phyloP scores from a whole-genome alignment of 2,329 filamentous ascomycete species.

The Botrytis hyacinthi region DNA sequence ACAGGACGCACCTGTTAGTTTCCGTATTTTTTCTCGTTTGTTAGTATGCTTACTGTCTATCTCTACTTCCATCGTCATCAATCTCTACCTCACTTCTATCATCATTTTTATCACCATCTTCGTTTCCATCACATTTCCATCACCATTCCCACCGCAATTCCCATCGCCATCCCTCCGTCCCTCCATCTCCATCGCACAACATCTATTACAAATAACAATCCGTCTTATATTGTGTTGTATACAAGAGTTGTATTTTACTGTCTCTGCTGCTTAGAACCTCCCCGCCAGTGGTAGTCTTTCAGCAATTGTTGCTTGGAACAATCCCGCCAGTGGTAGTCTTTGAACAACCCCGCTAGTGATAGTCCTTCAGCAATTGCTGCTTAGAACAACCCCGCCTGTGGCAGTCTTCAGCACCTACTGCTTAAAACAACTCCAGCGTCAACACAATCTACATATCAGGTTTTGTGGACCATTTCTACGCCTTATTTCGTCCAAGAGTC shows the following conservation, averaged over 20 bases:
- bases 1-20: no score
- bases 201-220: no score
- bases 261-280: neutral
- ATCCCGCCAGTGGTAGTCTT: neutral
- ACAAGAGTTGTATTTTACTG: neutral
- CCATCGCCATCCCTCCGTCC: neutral
- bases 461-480: no score
- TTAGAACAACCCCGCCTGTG: neutral
- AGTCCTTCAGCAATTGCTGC: neutral
- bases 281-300: neutral
- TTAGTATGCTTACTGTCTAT: neutral
- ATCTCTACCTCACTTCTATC: neutral
- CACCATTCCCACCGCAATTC: no score
- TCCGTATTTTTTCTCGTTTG: no score
- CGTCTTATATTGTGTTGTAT: neutral
- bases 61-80: neutral
- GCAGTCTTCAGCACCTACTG: neutral
- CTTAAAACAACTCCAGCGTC: neutral
- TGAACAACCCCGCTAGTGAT: neutral
- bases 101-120: neutral
- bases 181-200: neutral
- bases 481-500: neutral
- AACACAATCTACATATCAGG: neutral
- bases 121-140: no score
- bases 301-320: neutral